Percentiles rank a stretch among this genome's conserved stretches.
Evolutionary conservation across 306 rosid species (phyloP).

Genomic region (Lablab purpureus): DNA sequence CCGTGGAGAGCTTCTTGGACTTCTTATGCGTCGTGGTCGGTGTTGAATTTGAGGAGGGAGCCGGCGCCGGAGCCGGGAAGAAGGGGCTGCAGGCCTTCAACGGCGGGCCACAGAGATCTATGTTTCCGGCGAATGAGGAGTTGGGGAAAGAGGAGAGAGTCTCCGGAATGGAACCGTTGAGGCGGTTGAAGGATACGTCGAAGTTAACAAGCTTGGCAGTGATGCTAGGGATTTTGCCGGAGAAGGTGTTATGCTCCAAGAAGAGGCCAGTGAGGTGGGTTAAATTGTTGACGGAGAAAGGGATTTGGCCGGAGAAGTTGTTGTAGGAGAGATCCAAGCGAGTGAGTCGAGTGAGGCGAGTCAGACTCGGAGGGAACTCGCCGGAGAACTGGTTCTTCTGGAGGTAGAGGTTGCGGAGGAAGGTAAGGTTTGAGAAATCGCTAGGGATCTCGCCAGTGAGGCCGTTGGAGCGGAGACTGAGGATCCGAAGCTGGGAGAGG

Average conservation of each 20-base stretch:
- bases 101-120: constrained; percentile 84
- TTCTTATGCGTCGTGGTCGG: constrained; percentile 40
- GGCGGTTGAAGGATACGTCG: constrained; percentile 71
- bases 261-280: constrained; percentile 73
- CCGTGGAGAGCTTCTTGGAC: constrained; percentile 79
- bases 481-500: constrained; percentile 66
- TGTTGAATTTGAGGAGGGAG: constrained; percentile 51
- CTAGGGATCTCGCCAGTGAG: constrained; percentile 76
- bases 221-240: constrained; percentile 72
- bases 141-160: constrained; percentile 54
- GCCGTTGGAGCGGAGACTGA: constrained; percentile 86
- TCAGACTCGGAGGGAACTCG: constrained; percentile 60
- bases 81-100: constrained; percentile 71
- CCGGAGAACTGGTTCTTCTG: constrained; percentile 72
- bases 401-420: constrained; percentile 75
- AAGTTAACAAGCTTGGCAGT: constrained; percentile 39
- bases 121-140: constrained; percentile 76
- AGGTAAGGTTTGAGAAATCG: constrained; percentile 75
- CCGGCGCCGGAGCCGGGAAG: constrained; percentile 80
- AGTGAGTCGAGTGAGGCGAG: constrained; percentile 60
- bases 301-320: constrained; percentile 76
- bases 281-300: constrained; percentile 75
- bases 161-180: constrained; percentile 88
- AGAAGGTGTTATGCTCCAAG: constrained; percentile 68
- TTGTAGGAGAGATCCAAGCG: constrained; percentile 87